Base-by-base conservation (phyloP, 768 basidiomycete genomes). In the Hygrophorus russula region DNA sequence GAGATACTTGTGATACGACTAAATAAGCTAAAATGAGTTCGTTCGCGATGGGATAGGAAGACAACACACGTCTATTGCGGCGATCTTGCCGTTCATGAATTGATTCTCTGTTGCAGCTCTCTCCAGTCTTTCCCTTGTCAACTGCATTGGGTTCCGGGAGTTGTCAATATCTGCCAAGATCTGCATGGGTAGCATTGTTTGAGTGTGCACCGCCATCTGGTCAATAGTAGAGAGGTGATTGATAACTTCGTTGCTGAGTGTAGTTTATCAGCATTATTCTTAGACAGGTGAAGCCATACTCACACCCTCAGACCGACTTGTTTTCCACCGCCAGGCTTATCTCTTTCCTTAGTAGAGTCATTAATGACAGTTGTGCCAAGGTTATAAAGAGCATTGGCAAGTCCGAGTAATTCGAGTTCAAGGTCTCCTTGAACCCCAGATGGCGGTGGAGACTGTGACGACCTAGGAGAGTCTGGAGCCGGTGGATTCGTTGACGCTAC, bases 71-170 rank as follows among this genome's bases (percentile, higher is more conserved):
- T 78, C 73, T 19, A 91, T 73, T 1, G 86, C 88, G 36, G 73
- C 70, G 31, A 91, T 84, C 56, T 90, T 89, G 20, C 84, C 87
- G 54, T 90, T 87, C 82, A 88, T 86, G 50, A 88, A 90, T 55
- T 89, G 88, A 56, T 91, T 91, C 63, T 91, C 89, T 2, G 84
- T 83, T 24, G 88, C 85, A 0, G 85, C 77, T 42, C 86, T 71
- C 62, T 91, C 88, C 11, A 91, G 60, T 40, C 83, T 70, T 46
- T 89, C 86, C 49, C 77, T 75, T 13, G 88, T 88, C 41, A 88
- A 66, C 55, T 80, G 78, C 78, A 85, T 80, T 3, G 87, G 88
- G 56, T 90, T 89, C 36, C 77, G 73, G 2, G 78, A 68, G 50
- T 77, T 80, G 66, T 91, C 88, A 46, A 90, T 82, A 49, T 90